Evolutionary conservation across 768 basidiomycete genomes (phyloP).

Genomic region (Phanerochaete sordida): DNA sequence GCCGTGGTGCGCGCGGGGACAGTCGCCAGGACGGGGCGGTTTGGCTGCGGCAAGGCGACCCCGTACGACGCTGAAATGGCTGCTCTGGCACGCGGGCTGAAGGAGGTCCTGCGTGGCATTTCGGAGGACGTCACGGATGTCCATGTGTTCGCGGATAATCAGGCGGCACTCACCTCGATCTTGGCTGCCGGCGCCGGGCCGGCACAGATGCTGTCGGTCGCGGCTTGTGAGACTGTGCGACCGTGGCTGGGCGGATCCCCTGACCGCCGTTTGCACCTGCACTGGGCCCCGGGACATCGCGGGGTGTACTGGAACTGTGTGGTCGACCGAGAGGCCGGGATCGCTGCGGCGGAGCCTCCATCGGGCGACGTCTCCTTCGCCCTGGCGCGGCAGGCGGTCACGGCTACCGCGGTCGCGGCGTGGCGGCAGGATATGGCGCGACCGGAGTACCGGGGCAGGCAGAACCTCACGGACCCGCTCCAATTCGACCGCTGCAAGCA

Average conservation of each 20-base stretch:
- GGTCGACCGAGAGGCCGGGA: slow-evolving; percentile 4
- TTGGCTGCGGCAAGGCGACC: slow-evolving; percentile 1
- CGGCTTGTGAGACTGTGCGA: neutral
- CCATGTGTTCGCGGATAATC: slow-evolving; percentile 7
- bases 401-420: neutral
- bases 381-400: neutral
- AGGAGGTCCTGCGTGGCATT: neutral
- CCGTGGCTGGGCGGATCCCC: neutral
- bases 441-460: slow-evolving; percentile 3
- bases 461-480: neutral
- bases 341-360: neutral
- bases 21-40: neutral
- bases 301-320: neutral
- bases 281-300: neutral
- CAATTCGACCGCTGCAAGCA: neutral
- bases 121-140: neutral
- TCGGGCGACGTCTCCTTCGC: neutral
- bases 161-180: slow-evolving; percentile 2
- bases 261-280: neutral
- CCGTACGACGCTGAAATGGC: slow-evolving; percentile 9
- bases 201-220: slow-evolving; percentile 4
- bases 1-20: neutral
- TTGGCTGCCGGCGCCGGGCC: slow-evolving; percentile 6
- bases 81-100: slow-evolving; percentile 3
- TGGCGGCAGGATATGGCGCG: slow-evolving; percentile 1